phyloP scores from a whole-genome alignment of 768 basidiomycete genomes.

The Hericium erinaceus region DNA sequence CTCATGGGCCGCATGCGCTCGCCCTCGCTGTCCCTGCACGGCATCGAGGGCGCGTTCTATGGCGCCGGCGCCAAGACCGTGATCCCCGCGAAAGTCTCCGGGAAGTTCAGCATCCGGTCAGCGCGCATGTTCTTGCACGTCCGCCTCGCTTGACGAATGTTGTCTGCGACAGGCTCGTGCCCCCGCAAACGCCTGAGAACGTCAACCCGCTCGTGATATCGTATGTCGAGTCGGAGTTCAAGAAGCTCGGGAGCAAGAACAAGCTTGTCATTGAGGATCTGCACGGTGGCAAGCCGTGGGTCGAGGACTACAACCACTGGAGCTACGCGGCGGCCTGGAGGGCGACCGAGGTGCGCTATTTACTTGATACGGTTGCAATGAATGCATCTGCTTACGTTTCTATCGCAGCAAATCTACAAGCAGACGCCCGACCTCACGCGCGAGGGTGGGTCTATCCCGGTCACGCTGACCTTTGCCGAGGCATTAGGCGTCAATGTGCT shows the following conservation, averaged over 20 bases:
- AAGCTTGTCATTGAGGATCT: conserved; percentile 59
- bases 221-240: conserved; percentile 73
- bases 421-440: conserved; percentile 75
- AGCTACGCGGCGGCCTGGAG: conserved; percentile 83
- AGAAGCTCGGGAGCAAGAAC: conserved; percentile 81
- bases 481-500: conserved; percentile 79
- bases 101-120: conserved; percentile 92
- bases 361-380: background rate
- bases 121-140: conserved; percentile 11
- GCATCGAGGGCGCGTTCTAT: conserved; percentile 92
- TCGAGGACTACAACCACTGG: conserved; percentile 81
- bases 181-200: conserved; percentile 73
- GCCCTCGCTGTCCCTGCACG: conserved; percentile 85
- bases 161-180: conserved; percentile 50
- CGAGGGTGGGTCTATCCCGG: conserved; percentile 92
- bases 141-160: too few relatives aligned
- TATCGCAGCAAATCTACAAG: conserved; percentile 44
- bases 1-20: conserved; percentile 93
- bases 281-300: conserved; percentile 87
- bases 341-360: conserved; percentile 58
- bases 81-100: conserved; percentile 81
- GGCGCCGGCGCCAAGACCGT: conserved; percentile 83
- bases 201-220: conserved; percentile 62
- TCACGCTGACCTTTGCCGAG: conserved; percentile 91
- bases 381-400: background rate